Conservation (phyloP, 2,329 filamentous ascomycete species). For the Colletotrichum karsti region DNA sequence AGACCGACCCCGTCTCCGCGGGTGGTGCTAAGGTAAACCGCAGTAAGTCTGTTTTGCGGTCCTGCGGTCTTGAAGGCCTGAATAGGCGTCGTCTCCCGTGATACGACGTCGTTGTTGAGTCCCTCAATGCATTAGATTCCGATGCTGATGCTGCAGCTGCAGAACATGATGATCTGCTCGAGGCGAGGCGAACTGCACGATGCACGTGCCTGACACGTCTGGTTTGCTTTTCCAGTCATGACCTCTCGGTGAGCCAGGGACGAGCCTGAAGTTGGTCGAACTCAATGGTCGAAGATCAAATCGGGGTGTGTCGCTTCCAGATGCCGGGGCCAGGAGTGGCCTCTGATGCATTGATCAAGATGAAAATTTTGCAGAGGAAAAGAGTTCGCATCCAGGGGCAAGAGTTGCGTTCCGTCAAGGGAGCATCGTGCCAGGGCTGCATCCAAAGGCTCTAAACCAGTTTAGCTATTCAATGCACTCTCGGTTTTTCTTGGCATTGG, state of each 20-base stretch:
- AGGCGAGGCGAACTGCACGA: constrained; percentile 13
- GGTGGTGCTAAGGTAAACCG: not conserved
- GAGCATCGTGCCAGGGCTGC: not conserved
- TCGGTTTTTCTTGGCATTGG: not conserved
- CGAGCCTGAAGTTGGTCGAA: not conserved
- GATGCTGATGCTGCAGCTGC: too few species aligned
- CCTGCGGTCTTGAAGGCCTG: not conserved
- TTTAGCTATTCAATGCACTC: not conserved
- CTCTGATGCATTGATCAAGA: not conserved
- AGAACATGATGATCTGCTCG: constrained; percentile 1
- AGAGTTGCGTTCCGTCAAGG: not conserved
- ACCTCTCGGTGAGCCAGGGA: not conserved
- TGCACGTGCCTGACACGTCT: not conserved
- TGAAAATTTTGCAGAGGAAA: not conserved
- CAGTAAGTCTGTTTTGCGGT: constrained; percentile 17
- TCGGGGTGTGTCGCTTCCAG: not conserved
- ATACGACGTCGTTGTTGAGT: constrained; percentile 1
- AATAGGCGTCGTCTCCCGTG: not conserved
- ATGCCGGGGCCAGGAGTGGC: not conserved
- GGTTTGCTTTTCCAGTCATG: not conserved
- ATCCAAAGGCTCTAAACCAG: constrained; percentile 3
- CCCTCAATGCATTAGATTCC: not conserved
- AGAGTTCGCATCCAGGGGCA: not conserved
- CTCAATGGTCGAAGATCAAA: not conserved
- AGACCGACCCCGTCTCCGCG: constrained; percentile 2